Base-by-base conservation (phyloP, 768 basidiomycete genomes). In the Dentipellis sp. region DNA sequence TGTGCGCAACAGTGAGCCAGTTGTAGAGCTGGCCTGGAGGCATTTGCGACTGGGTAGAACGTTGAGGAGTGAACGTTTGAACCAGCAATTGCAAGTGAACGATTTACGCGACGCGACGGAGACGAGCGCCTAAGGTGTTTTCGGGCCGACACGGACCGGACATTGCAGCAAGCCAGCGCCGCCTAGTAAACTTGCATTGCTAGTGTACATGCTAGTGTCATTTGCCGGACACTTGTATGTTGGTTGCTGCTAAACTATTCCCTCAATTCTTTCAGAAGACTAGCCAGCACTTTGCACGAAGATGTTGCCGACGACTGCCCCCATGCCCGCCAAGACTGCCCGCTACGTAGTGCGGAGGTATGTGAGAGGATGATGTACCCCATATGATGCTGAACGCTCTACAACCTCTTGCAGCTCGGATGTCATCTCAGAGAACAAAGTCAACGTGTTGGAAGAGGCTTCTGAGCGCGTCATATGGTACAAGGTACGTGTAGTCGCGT, bases 1-100 rank as follows among this genome's bases (percentile, higher is more conserved):
- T 79, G 57, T 80, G 77, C 49, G 79, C 71, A 34, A 87, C 86
- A 64, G 84, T 85, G 55, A 86, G 66, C 81, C 83, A 86, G 74
- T 84, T 86, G 71, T 78, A 88, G 11, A 77, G 77, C 36, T 83
- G 78, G 49, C 84, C 77, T 51, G 86, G 83, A 62, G 85, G 83
- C 86, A 88, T 87, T n/a, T 39, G 17, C 40, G 38, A 34, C 10
- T 10, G n/a, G n/a, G n/a, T n/a, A n/a, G n/a, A n/a, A n/a, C n/a
- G n/a, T n/a, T n/a, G n/a, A n/a, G n/a, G n/a, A n/a, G n/a, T n/a
- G n/a, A n/a, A n/a, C n/a, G n/a, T n/a, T n/a, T n/a, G n/a, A n/a
- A n/a, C n/a, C n/a, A n/a, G n/a, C n/a, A n/a, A n/a, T n/a, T n/a
- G n/a, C n/a, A n/a, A n/a, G n/a, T n/a, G n/a, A n/a, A n/a, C n/a